A percentile compares a stretch with the other conserved stretches of the same genome.
Conservation (phyloP, 2,329 filamentous ascomycete genomes). For the Aspergillus brunneoviolaceus region DNA sequence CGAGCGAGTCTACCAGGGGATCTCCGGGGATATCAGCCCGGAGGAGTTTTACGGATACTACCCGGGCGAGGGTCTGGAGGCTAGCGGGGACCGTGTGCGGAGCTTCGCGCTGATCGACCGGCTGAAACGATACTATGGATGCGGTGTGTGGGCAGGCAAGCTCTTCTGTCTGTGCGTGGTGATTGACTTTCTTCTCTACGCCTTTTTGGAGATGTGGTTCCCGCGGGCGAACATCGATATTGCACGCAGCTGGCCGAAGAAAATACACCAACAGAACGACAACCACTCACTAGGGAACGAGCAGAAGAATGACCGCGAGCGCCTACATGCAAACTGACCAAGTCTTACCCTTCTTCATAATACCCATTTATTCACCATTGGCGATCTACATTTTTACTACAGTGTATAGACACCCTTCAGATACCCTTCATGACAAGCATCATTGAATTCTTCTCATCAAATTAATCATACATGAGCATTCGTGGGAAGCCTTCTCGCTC, state of each 20-base stretch:
- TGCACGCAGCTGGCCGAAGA: conserved; percentile 88
- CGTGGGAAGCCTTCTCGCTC: not conserved
- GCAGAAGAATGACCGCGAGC: conserved; percentile 7
- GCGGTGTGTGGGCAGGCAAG: conserved; percentile 97
- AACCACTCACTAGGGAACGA: not conserved
- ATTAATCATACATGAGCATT: not conserved
- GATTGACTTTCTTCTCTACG: conserved; percentile 87
- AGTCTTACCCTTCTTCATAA: not conserved
- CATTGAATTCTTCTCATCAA: not conserved
- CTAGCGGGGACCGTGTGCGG: conserved; percentile 69
- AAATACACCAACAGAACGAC: conserved; percentile 40
- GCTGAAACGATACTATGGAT: conserved; percentile 94
- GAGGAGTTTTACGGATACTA: conserved; percentile 86
- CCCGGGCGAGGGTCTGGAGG: conserved; percentile 67
- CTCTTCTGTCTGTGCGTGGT: conserved; percentile 93
- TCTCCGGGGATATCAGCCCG: conserved; percentile 80
- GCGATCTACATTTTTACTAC: too few species aligned
- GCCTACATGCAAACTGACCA: conserved; percentile 7
- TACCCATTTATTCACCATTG: not conserved
- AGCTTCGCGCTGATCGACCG: conserved; percentile 93
- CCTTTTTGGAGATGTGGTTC: conserved; percentile 83
- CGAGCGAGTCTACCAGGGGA: conserved; percentile 91
- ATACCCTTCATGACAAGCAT: not conserved
- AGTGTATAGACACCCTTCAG: not conserved
- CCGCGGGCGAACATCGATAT: conserved; percentile 85